These are phyloP conservation scores for Hortiboletus campestris DNA, from an alignment of 768 basidiomycete species.

Conservation along the genomic window DNA sequence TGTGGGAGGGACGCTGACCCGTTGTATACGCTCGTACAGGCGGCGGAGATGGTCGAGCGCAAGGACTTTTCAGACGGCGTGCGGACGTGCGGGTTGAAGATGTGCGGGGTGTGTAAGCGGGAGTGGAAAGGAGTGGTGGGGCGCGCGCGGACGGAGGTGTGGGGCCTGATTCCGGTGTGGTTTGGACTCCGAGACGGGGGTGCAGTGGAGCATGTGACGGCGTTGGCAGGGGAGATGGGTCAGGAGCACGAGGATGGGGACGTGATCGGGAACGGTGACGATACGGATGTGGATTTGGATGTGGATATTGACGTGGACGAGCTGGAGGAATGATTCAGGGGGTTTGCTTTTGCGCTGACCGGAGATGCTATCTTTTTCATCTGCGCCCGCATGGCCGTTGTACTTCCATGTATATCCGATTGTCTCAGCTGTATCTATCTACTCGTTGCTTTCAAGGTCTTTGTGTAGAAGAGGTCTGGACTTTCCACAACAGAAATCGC, in stretches of 20 bases:
- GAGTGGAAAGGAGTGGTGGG: constrained; percentile 43
- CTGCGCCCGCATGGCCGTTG: not conserved
- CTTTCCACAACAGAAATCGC: not conserved
- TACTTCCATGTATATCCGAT: constrained; percentile 6
- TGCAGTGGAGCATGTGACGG: not conserved
- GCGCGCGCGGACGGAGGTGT: constrained; percentile 58
- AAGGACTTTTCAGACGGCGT: constrained; percentile 69
- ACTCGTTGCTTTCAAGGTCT: constrained; percentile 7
- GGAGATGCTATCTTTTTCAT: constrained; percentile 17
- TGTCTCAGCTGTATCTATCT: constrained; percentile 17
- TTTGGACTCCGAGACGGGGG: constrained; percentile 46
- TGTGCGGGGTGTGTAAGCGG: constrained; percentile 50
- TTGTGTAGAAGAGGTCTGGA: not conserved
- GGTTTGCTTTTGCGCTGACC: not conserved
- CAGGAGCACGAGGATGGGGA: not conserved
- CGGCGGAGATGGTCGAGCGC: constrained; percentile 67
- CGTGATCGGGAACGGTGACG: constrained; percentile 5
- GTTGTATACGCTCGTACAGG: constrained; percentile 65
- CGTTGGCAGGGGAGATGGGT: not conserved
- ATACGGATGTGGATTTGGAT: constrained; percentile 7
- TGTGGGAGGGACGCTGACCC: constrained; percentile 74
- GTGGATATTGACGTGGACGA: constrained; percentile 10
- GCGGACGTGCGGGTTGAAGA: constrained; percentile 49
- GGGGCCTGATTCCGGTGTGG: constrained; percentile 61
- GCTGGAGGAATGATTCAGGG: constrained; percentile 9